phyloP scores from a whole-genome alignment of 805 yeast genomes.

The Diddensiella santjacobensis region DNA sequence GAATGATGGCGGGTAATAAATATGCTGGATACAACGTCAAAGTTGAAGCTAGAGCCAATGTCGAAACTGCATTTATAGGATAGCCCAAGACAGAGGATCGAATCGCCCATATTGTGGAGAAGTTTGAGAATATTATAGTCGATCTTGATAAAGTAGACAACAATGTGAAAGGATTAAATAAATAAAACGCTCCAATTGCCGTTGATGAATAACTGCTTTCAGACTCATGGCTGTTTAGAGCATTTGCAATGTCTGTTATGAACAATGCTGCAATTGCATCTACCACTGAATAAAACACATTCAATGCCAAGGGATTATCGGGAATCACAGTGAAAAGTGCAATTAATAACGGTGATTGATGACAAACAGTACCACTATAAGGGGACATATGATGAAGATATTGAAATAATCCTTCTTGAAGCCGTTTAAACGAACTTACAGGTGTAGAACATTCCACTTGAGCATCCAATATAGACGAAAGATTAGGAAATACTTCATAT shows the following conservation, averaged over 20 bases:
- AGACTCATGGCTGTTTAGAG: conserved; percentile 3
- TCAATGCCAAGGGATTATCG: conserved; percentile 18
- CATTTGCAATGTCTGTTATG: conserved; percentile 33
- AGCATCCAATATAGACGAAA: conserved; percentile 39
- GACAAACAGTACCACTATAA: conserved; percentile 81
- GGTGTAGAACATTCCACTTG: conserved; percentile 71
- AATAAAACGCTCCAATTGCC: conserved; percentile 58
- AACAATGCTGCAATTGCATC: conserved; percentile 59
- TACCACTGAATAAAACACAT: conserved; percentile 49
- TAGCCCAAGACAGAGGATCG: conserved; percentile 43
- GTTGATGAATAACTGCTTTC: conserved; percentile 29
- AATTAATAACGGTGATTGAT: conserved; percentile 77
- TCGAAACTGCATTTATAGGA: conserved; percentile 43
- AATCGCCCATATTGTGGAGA: conserved; percentile 46
- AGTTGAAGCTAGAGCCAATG: conserved; percentile 61
- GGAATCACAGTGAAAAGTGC: conserved; percentile 42
- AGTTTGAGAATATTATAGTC: conserved; percentile 56
- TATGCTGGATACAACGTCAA: conserved; percentile 60
- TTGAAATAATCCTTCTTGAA: conserved; percentile 66
- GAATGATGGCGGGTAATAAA: conserved; percentile 55
- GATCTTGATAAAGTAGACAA: conserved; percentile 67
- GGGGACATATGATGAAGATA: conserved; percentile 54
- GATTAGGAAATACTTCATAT: conserved; percentile 22
- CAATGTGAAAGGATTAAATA: conserved; percentile 77
- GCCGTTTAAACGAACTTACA: conserved; percentile 56